A percentile compares a stretch with the other conserved stretches of the same genome.
phyloP scores from a whole-genome alignment of 1,284 basidiomycete species.

The Sphagnurus paluster region DNA sequence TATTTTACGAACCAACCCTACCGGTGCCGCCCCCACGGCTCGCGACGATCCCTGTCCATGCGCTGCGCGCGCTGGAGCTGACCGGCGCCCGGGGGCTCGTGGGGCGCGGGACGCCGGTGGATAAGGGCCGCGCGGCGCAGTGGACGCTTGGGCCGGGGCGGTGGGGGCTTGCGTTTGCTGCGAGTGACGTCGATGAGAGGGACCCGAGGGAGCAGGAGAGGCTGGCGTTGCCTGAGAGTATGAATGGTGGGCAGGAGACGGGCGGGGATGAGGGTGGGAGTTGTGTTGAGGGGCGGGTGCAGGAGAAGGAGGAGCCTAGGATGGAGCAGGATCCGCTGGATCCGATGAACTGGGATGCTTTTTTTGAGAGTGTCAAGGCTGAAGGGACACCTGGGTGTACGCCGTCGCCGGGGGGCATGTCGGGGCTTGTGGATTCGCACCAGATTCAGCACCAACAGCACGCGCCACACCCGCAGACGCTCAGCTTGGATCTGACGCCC shows the following conservation, averaged over 20 bases:
- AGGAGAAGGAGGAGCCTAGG: slow-evolving; percentile 8
- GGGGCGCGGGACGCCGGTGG: slow-evolving; percentile 25
- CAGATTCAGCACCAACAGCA: background rate
- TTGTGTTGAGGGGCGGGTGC: slow-evolving; percentile 3
- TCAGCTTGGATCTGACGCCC: slow-evolving; percentile 12
- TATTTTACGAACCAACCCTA: slow-evolving; percentile 20
- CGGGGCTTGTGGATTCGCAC: background rate
- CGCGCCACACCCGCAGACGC: slow-evolving; percentile 11
- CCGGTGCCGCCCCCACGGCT: slow-evolving; percentile 30
- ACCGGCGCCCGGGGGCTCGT: slow-evolving; percentile 9
- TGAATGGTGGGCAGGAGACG: background rate
- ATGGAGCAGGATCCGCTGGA: slow-evolving; percentile 8
- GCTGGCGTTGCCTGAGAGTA: too few species aligned
- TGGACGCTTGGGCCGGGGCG: slow-evolving; percentile 12
- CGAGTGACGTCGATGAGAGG: slow-evolving; percentile 5
- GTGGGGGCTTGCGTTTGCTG: background rate
- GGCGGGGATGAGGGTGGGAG: slow-evolving; percentile 7
- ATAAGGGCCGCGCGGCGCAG: slow-evolving; percentile 17
- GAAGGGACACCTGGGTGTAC: slow-evolving; percentile 8
- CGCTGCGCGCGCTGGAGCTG: slow-evolving; percentile 13
- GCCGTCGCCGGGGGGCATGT: background rate
- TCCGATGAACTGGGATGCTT: slow-evolving; percentile 20
- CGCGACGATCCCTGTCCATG: slow-evolving; percentile 23
- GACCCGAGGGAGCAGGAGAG: background rate
- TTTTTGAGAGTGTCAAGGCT: slow-evolving; percentile 22